Evolutionary conservation across 768 basidiomycete genomes (phyloP).

Genomic region (Lentinula guzmanii): DNA sequence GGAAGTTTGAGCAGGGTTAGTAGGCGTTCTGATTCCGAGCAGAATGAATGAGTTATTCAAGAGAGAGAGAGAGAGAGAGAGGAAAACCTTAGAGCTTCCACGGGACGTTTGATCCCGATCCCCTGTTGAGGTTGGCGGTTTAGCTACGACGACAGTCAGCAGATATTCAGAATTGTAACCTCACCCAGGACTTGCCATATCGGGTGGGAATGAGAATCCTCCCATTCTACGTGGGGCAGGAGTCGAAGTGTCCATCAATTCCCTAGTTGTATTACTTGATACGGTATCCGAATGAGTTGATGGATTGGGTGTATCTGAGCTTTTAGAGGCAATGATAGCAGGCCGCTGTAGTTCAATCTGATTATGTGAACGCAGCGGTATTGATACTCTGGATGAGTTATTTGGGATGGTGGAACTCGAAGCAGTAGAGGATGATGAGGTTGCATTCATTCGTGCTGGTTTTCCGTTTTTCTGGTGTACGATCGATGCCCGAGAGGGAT

Average conservation of each 20-base stretch:
- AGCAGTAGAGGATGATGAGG: neutral
- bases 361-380: neutral
- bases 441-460: neutral
- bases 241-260: neutral
- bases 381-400: neutral
- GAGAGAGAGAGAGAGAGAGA: neutral
- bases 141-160: neutral
- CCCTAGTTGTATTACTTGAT: neutral
- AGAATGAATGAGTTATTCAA: neutral
- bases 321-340: neutral
- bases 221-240: neutral
- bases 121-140: neutral
- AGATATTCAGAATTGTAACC: neutral
- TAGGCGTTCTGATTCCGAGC: neutral
- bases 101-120: neutral
- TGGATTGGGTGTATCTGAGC: neutral
- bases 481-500: neutral
- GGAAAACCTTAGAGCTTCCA: conserved; percentile 1
- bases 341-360: neutral
- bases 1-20: neutral
- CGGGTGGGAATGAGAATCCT: conserved; percentile 5
- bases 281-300: no score
- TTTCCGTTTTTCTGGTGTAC: neutral
- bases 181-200: neutral
- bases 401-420: neutral